These are phyloP conservation scores for Penicillium sp. DNA, from an alignment of 2,329 filamentous ascomycete genomes.

Conservation along the genomic window DNA sequence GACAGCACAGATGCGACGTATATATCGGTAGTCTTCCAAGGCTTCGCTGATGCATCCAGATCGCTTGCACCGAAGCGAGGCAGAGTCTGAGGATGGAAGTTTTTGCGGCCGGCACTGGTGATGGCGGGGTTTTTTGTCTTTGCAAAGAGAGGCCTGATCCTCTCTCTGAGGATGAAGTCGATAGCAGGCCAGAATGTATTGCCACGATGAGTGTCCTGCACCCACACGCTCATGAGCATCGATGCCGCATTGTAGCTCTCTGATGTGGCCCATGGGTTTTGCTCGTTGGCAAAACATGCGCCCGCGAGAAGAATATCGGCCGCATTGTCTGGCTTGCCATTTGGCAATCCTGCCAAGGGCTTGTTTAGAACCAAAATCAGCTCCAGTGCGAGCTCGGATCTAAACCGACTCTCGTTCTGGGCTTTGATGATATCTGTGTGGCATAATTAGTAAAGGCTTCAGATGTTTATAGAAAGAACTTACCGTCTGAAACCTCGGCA, in stretches of 20 bases:
- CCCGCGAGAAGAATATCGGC: constrained; percentile 26
- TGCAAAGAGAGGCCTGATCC: constrained; percentile 37
- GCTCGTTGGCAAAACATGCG: constrained; percentile 26
- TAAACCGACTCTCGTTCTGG: constrained; percentile 22
- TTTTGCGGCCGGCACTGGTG: constrained; percentile 38
- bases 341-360: constrained; percentile 5
- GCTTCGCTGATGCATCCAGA: constrained; percentile 32
- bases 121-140: constrained; percentile 36
- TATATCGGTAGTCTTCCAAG: constrained; percentile 33
- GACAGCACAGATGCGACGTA: constrained; percentile 30
- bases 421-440: constrained; percentile 15
- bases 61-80: constrained; percentile 31
- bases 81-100: constrained; percentile 32
- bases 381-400: constrained; percentile 25
- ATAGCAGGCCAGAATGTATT: constrained; percentile 11
- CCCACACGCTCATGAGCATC: constrained; percentile 5
- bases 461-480: background rate
- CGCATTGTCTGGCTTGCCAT: constrained; percentile 16
- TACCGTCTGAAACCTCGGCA: constrained; percentile 14
- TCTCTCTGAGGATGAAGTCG: constrained; percentile 23
- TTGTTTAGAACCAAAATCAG: constrained; percentile 15
- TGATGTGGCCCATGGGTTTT: constrained; percentile 32
- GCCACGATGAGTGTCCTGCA: background rate
- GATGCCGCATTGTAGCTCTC: constrained; percentile 11
- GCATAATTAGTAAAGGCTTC: background rate